Percentiles rank a stretch among this genome's conserved stretches.
phyloP scores from a whole-genome alignment of 257 asterid species.

The Marsdenia floribunda region DNA sequence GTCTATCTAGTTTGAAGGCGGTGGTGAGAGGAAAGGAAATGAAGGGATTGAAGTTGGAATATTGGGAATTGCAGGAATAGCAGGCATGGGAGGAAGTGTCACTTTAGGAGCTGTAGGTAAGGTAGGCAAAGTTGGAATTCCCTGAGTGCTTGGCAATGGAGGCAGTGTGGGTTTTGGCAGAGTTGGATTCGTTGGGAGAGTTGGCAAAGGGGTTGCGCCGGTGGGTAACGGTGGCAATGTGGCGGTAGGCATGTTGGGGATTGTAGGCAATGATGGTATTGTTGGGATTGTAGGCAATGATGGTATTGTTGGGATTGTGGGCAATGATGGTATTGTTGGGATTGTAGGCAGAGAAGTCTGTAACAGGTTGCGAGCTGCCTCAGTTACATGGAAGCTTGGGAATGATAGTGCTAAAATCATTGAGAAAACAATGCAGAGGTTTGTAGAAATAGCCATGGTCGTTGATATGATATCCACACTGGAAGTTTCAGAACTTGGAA shows the following conservation, averaged over 20 bases:
- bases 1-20: conserved; percentile 22
- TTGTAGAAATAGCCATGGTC: neutral
- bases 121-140: conserved; percentile 1
- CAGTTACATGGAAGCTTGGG: neutral
- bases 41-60: conserved; percentile 28
- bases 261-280: conserved; percentile 1
- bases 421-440: neutral
- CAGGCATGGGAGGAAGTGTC: conserved; percentile 24
- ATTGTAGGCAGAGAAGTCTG: conserved; percentile 9
- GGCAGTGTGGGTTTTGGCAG: too few species aligned
- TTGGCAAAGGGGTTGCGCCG: neutral
- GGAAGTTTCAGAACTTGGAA: neutral
- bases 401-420: conserved; percentile 9
- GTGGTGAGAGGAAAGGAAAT: conserved; percentile 32
- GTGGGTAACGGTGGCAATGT: conserved; percentile 19
- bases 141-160: too few species aligned
- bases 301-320: neutral
- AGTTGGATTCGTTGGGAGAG: neutral
- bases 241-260: conserved; percentile 12
- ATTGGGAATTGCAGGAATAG: conserved; percentile 6
- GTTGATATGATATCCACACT: neutral
- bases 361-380: conserved; percentile 15
- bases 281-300: conserved; percentile 8
- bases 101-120: conserved; percentile 27
- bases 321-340: neutral